phyloP scores from a whole-genome alignment of 1,284 basidiomycete species.

The Apiotrichum gracile region DNA sequence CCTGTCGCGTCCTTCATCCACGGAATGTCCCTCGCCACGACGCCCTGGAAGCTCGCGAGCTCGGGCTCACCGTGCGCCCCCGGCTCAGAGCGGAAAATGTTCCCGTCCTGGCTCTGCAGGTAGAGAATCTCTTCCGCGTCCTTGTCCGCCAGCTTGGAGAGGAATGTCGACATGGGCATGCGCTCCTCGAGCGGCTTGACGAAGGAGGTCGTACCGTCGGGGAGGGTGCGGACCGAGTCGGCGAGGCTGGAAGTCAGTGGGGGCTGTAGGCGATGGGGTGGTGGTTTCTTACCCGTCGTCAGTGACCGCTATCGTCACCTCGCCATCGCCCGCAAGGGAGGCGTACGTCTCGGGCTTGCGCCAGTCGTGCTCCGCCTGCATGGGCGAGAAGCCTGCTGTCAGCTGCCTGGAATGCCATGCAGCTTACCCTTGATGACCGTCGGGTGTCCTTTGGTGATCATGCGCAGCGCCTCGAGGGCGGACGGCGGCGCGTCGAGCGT shows the following conservation, averaged over 20 bases:
- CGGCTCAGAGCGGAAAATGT: constrained; percentile 55
- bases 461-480: constrained; percentile 64
- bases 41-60: constrained; percentile 56
- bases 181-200: constrained; percentile 65
- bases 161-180: constrained; percentile 60
- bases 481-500: constrained; percentile 58
- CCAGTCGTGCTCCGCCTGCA: constrained; percentile 22
- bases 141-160: constrained; percentile 35
- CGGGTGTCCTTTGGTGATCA: constrained; percentile 69
- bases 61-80: constrained; percentile 51
- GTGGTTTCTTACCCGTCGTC: constrained; percentile 62
- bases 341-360: constrained; percentile 23
- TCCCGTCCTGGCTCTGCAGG: constrained; percentile 86
- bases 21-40: constrained; percentile 61
- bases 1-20: constrained; percentile 75
- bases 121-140: constrained; percentile 56
- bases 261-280: background rate
- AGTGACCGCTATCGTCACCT: constrained; percentile 69
- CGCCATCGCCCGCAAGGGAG: constrained; percentile 51
- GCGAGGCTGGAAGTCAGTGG: constrained; percentile 54
- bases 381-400: constrained; percentile 29
- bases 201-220: constrained; percentile 61
- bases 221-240: constrained; percentile 59
- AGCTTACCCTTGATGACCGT: constrained; percentile 63
- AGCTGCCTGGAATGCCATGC: background rate